Conservation (phyloP, 2,329 filamentous ascomycete genomes). For the Talaromyces sp. region DNA sequence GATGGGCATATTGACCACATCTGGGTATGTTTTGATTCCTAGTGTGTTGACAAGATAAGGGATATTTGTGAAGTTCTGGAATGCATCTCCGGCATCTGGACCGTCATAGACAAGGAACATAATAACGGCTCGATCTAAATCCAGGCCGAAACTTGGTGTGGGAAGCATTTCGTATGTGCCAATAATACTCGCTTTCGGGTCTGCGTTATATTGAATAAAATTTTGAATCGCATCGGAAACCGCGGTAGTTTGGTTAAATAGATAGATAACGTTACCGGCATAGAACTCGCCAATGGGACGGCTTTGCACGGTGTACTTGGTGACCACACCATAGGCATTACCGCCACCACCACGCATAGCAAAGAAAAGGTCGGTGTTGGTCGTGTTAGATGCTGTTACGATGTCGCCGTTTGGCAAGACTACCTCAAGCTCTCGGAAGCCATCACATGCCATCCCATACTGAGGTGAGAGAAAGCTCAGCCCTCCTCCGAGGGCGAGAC, state of each 20-base stretch:
- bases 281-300: conserved; percentile 22
- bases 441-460: conserved; percentile 9
- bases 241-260: conserved; percentile 21
- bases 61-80: conserved; percentile 29
- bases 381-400: conserved; percentile 11
- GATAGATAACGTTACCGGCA: conserved; percentile 25
- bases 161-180: conserved; percentile 29
- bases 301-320: conserved; percentile 26
- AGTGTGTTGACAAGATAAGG: conserved; percentile 25
- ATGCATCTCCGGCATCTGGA: conserved; percentile 26
- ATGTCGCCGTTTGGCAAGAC: conserved; percentile 6
- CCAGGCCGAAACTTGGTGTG: conserved; percentile 23
- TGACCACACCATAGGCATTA: conserved; percentile 42
- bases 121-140: conserved; percentile 28
- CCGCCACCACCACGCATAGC: conserved; percentile 53
- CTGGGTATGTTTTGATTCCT: conserved; percentile 25
- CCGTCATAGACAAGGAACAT: conserved; percentile 35
- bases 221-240: conserved; percentile 26
- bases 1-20: conserved; percentile 30
- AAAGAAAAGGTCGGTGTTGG: conserved; percentile 42
- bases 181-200: conserved; percentile 31
- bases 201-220: conserved; percentile 29
- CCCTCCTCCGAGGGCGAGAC: conserved; percentile 8
- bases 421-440: conserved; percentile 9
- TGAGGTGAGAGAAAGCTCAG: conserved; percentile 9